Conservation (phyloP, 2,329 filamentous ascomycete species). For the Trichoderma sp. region DNA sequence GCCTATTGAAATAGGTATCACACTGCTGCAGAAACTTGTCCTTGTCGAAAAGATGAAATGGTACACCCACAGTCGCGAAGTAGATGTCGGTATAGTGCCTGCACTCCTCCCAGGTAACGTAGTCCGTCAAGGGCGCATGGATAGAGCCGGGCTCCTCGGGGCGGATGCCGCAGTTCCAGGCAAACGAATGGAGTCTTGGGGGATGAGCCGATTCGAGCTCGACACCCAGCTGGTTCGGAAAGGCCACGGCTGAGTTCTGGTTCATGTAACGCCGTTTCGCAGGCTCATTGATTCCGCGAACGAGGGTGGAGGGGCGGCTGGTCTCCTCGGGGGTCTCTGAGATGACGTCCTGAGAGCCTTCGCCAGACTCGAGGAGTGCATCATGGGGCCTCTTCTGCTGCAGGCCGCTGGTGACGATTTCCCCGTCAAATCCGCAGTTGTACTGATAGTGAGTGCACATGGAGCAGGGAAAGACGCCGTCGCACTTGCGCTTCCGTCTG, state of each 20-base stretch:
- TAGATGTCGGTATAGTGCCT: constrained; percentile 23
- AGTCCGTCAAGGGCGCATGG: constrained; percentile 9
- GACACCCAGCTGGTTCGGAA: constrained; percentile 29
- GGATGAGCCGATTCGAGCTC: constrained; percentile 27
- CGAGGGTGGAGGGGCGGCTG: background rate
- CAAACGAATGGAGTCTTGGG: constrained; percentile 31
- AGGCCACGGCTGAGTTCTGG: constrained; percentile 30
- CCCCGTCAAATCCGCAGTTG: constrained; percentile 26
- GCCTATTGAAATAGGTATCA: background rate
- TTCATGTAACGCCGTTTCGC: constrained; percentile 28
- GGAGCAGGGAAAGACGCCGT: constrained; percentile 28
- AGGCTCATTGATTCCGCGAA: constrained; percentile 13
- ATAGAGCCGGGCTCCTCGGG: constrained; percentile 23
- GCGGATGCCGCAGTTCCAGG: constrained; percentile 32
- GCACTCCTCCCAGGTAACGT: constrained; percentile 26
- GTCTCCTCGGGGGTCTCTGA: background rate
- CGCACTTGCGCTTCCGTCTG: constrained; percentile 30
- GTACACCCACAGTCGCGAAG: constrained; percentile 27
- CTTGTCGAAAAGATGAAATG: constrained; percentile 28
- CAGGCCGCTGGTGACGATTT: background rate
- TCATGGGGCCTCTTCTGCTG: constrained; percentile 7
- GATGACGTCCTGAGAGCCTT: background rate
- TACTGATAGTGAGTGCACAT: constrained; percentile 30
- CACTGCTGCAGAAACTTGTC: constrained; percentile 8
- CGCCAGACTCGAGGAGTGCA: background rate